A percentile compares a stretch with the other conserved stretches of the same genome.
Conservation (phyloP, 2,329 filamentous ascomycete genomes). For the Aspergillus oerlinghausenensis region DNA sequence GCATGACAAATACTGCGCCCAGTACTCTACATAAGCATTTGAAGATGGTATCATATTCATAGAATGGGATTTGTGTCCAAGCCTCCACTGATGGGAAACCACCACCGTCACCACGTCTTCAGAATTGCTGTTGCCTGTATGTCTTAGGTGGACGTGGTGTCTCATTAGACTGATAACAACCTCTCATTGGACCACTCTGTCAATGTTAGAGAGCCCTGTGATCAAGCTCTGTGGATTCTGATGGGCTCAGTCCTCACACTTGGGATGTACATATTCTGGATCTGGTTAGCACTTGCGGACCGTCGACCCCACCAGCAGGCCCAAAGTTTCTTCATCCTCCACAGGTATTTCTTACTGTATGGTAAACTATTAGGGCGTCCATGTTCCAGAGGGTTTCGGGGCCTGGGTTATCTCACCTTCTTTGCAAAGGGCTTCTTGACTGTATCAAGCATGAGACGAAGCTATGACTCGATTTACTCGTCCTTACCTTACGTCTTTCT, state of each 20-base stretch:
- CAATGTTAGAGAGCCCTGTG: neutral
- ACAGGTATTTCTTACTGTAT: neutral
- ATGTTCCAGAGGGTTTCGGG: neutral
- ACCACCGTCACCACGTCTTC: neutral
- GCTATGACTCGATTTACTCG: too few relatives aligned
- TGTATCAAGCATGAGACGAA: too few relatives aligned
- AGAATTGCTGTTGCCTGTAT: neutral
- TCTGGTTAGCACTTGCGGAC: slow-evolving; percentile 13
- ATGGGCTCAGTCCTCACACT: neutral
- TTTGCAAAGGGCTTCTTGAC: too few relatives aligned
- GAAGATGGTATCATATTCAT: neutral
- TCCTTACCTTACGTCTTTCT: neutral
- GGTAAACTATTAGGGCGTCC: neutral
- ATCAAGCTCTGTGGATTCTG: neutral
- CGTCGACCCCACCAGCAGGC: slow-evolving; percentile 2
- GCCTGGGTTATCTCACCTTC: too few relatives aligned
- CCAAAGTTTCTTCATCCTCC: slow-evolving; percentile 3
- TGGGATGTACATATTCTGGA: slow-evolving; percentile 13
- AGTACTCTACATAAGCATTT: neutral
- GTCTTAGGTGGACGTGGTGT: neutral
- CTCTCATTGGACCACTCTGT: neutral
- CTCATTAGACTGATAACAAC: neutral
- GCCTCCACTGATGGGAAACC: neutral
- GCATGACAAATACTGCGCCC: too few relatives aligned
- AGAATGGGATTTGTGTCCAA: too few relatives aligned